phyloP scores from a whole-genome alignment of 169 alveolate genomes.

The Plasmodium inui region DNA sequence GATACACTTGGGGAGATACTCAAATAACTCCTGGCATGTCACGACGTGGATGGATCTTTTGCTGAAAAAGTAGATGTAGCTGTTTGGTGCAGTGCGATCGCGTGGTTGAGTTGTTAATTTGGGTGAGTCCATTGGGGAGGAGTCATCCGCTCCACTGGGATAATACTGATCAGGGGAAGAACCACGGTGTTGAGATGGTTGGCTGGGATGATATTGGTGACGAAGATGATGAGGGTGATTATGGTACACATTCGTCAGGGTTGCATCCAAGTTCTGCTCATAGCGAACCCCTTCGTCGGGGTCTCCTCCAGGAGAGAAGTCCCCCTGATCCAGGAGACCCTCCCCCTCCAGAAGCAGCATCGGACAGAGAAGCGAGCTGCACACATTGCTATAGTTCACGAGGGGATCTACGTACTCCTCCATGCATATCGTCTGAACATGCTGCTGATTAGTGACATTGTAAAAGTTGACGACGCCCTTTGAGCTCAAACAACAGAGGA shows the following conservation, averaged over 20 bases:
- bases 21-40: constrained; percentile 28
- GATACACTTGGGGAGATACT: constrained; percentile 35
- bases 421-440: constrained; percentile 23
- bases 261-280: not conserved
- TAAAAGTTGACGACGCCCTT: constrained; percentile 27
- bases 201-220: not conserved
- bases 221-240: not conserved
- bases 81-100: not conserved
- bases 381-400: not conserved
- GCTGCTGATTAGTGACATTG: constrained; percentile 56
- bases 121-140: not conserved
- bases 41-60: constrained; percentile 3
- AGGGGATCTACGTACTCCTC: not conserved
- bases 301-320: not conserved
- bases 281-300: not conserved
- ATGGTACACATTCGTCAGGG: not conserved
- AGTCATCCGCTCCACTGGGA: too few species aligned
- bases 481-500: constrained; percentile 19
- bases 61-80: constrained; percentile 20
- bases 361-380: not conserved
- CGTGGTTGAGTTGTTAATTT: not conserved
- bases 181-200: not conserved
- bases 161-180: too few species aligned
- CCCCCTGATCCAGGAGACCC: not conserved
- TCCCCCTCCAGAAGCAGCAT: not conserved